phyloP scores from a whole-genome alignment of 495 filamentous ascomycete species.

The Lasiosphaeriaceae sp. region DNA sequence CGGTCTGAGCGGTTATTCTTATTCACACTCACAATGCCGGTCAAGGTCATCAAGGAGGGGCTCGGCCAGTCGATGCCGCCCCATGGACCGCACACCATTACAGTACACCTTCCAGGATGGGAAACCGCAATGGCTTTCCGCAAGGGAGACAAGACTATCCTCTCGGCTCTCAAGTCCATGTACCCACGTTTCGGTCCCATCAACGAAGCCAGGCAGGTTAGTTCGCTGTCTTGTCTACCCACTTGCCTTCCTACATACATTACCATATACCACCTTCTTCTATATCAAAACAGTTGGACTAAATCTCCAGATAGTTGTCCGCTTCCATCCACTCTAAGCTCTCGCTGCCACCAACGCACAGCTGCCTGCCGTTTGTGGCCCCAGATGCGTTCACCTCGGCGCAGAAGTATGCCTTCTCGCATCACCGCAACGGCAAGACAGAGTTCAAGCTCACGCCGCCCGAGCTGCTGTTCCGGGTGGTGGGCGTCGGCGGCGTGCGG shows the following conservation, averaged over 20 bases:
- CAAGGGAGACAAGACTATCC: conserved; percentile 27
- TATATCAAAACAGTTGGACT: background rate
- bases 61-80: conserved; percentile 40
- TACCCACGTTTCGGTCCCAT: conserved; percentile 43
- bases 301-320: conserved; percentile 17
- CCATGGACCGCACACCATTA: conserved; percentile 38
- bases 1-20: too few relatives aligned
- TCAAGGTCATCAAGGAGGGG: conserved; percentile 30
- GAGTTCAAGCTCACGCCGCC: conserved; percentile 13
- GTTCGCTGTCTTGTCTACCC: too few relatives aligned
- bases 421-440: conserved; percentile 15
- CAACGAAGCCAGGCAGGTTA: conserved; percentile 12
- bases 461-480: conserved; percentile 31
- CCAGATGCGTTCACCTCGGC: conserved; percentile 23
- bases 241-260: too few relatives aligned
- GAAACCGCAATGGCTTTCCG: conserved; percentile 24
- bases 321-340: conserved; percentile 21
- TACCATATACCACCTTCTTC: too few relatives aligned
- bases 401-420: conserved; percentile 17
- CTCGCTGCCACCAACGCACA: conserved; percentile 21
- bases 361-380: conserved; percentile 25
- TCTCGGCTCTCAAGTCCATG: conserved; percentile 27
- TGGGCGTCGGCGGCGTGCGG: conserved; percentile 30
- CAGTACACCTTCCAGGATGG: conserved; percentile 34
- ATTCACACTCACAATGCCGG: conserved; percentile 23